Evolutionary conservation across 2,329 filamentous ascomycete species (phyloP).

Genomic region (Aspergillus luchuensis): DNA sequence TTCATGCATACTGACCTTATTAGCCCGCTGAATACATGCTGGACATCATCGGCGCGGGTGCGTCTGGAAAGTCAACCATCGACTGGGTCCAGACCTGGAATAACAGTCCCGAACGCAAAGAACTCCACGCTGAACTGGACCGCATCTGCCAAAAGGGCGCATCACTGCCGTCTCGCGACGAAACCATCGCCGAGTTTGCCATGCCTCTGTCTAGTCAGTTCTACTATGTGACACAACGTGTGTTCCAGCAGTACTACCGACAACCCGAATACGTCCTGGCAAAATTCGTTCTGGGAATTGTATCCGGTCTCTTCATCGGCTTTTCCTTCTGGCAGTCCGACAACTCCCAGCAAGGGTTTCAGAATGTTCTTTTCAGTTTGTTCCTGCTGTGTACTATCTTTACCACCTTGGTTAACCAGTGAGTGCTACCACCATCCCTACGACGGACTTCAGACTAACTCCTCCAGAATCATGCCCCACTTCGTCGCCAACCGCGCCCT

Average conservation of each 20-base stretch:
- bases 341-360: slow-evolving; percentile 73
- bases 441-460: neutral
- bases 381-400: slow-evolving; percentile 81
- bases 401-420: slow-evolving; percentile 51
- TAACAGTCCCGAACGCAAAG: slow-evolving; percentile 55
- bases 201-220: slow-evolving; percentile 70
- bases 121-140: slow-evolving; percentile 48
- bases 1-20: neutral
- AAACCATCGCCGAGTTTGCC: slow-evolving; percentile 70
- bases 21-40: slow-evolving; percentile 73
- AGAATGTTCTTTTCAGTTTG: slow-evolving; percentile 84
- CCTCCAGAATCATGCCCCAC: slow-evolving; percentile 51
- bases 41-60: slow-evolving; percentile 54
- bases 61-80: slow-evolving; percentile 58
- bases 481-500: slow-evolving; percentile 58
- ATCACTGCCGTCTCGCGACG: slow-evolving; percentile 11
- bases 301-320: slow-evolving; percentile 68
- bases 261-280: slow-evolving; percentile 84
- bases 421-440: neutral
- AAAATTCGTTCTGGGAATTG: slow-evolving; percentile 54
- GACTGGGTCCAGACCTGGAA: slow-evolving; percentile 58
- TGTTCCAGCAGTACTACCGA: slow-evolving; percentile 88
- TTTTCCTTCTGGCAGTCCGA: slow-evolving; percentile 75
- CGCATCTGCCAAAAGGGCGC: slow-evolving; percentile 8
- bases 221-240: slow-evolving; percentile 64